Conservation (phyloP, 163 green algal species). For the Scenedesmus sp. region DNA sequence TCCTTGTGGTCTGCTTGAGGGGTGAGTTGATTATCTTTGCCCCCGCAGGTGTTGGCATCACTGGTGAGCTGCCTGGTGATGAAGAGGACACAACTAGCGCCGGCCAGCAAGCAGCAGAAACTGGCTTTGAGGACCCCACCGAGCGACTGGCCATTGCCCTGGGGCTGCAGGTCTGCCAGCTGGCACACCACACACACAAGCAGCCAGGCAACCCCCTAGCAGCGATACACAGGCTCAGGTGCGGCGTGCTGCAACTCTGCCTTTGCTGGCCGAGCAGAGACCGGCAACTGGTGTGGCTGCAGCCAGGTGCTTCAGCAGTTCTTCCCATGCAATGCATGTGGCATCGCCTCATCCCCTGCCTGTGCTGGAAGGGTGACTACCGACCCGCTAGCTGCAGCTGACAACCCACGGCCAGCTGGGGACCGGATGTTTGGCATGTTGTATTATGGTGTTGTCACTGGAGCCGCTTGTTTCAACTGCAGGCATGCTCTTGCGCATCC, state of each 20-base stretch:
- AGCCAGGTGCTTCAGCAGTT: not conserved
- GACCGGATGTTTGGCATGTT: too few relatives aligned
- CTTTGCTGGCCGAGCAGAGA: not conserved
- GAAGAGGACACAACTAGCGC: not conserved
- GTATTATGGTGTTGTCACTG: too few relatives aligned
- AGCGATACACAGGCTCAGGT: conserved; percentile 17
- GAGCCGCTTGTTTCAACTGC: not conserved
- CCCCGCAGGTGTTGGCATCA: conserved; percentile 42
- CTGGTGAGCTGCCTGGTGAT: conserved; percentile 19
- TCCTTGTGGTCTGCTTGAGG: not conserved
- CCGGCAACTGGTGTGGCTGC: not conserved
- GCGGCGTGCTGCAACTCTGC: not conserved
- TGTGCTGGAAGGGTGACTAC: not conserved
- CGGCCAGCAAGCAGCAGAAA: not conserved
- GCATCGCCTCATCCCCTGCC: not conserved
- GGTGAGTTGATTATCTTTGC: not conserved
- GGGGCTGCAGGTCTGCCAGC: conserved; percentile 35
- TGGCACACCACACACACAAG: conserved; percentile 40
- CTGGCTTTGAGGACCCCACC: conserved; percentile 23
- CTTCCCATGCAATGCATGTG: too few relatives aligned
- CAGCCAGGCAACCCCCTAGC: not conserved
- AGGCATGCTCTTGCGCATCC: conserved; percentile 51
- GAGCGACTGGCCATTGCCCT: conserved; percentile 46
- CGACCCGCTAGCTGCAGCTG: not conserved
- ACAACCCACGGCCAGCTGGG: too few relatives aligned